Base-by-base conservation (phyloP, 805 yeast species). In the Kodamaea restingae region DNA sequence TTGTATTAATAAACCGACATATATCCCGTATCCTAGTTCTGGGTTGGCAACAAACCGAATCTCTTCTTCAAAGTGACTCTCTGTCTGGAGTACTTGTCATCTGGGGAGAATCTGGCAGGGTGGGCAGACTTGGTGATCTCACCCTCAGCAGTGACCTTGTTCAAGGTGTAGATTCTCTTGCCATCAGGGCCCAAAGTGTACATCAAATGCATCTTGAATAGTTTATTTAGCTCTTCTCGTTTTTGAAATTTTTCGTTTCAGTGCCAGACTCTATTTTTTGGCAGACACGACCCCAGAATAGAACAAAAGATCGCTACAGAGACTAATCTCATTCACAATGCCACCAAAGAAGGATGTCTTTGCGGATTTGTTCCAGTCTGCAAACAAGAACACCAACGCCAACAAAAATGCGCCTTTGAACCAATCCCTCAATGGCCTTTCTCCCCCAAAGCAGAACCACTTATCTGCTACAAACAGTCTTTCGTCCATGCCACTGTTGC, bases 101-200 rank as follows among this genome's bases (percentile, higher is more conserved):
- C 99, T 53, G 99, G 99, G 24, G 98, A 93, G 67, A 93, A 93
- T 71, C 99, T 84, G 39, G 99, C 98, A 47, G 99, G 99, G 67
- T 93, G 99, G 30, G 98, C 98, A 51, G 96, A 85, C 73, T 88
- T 88, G 61, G 99, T 95, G 73, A 91, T 88, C 65, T 88, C 96
- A 46, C 98, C 98, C 6, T 73, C 67, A 45, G 75, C 88, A 41
- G 95, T 82, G 54, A 61, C 49, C 73, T 93, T 93, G 65, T 86
- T 73, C 52, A 93, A 75, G 40, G 99, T 93, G 78, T 93, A 93
- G 56, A 85, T 66, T 68, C 99, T 84, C 77, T 91, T 91, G 55
- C 98, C 98, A 54, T 90, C 96, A 46, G 80, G 79, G 58, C 90
- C 95, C 60, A 84, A 67, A 45, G 97, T 90, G 88, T 85, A 93